Base-by-base conservation (phyloP, 345 rosid genomes). In the Arabis alpina region DNA sequence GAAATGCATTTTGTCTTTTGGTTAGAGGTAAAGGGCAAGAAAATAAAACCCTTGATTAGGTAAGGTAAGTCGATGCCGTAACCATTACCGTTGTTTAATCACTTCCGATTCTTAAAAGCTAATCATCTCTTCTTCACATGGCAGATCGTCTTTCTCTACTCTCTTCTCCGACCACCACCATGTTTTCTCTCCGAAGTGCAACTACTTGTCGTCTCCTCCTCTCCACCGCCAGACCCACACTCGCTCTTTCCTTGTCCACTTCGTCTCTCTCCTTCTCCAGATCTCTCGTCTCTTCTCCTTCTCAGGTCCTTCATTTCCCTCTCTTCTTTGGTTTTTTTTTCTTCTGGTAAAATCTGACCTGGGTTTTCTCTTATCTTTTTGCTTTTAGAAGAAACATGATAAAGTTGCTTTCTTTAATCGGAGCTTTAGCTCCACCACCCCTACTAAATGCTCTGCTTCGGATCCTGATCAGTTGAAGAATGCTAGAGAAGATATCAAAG, bases 401-500 rank as follows among this genome's bases (percentile, higher is more conserved):
- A 68, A 77, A 19, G 66, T 73, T 61, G 61, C 71, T 42, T 44
- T 61, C 27, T 73, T 73, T 70, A 77, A 76, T 57, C 41, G 64
- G 69, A 54, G 73, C n/a, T 83, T 80, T 66, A 83, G 75, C 73
- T 78, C 86, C 2, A 68, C 83, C 3, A 19, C 23, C 23, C 1
- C 23, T 19, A 19, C 23, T 19, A 79, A 78, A 63, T 87, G 84
- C 16, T 76, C 83, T 14, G 88, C 96, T 19, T 85, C 92, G 9
- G 86, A 89, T 89, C 88, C 92, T 68, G 85, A 74, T 79, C 97
- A 91, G 80, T 64, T 93, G 84, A 86, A 86, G 76, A 85, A 84
- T 40, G 98, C 98, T 14, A 83, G 80, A 74, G 97, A 93, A 70
- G 97, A 91, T 52, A 89, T 93, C 76, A 86, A 80, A 82, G 77